Evolutionary conservation across 805 yeast genomes (phyloP), one percentile per base, ranked within the genome.

Genomic region (Schizosaccharomyces cryophilus): DNA sequence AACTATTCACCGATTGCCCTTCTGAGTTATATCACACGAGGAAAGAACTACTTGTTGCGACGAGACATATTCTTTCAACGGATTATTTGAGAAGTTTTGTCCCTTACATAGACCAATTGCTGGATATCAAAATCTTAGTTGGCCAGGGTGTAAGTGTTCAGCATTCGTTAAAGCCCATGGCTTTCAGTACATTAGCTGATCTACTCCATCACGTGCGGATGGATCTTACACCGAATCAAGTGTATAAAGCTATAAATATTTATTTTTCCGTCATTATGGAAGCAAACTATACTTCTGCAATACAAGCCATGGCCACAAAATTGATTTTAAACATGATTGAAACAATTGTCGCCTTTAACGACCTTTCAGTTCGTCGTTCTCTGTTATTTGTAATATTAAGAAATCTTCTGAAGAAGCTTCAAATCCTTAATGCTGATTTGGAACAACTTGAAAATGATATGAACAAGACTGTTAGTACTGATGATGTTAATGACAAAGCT

Each of bases 221-320:
- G 60, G 94, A 89, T 65, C 74, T 93, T 61, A 82, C 85, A 0
- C 80, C 89, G 1, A 81, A 80, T 48, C 96, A 87, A 68, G 84
- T 93, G 9, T 83, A 95, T 83, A 82, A 84, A 62, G 87, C 96
- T 0, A 90, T 94, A 4, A 79, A 77, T 56, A 83, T 86, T 62
- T 93, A 87, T 68, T 84, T 95, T 67, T 78, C 78, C 35, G 82
- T 87, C 65, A 73, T 93, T 64, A 84, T 84, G 66, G 97, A 94
- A 68, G 81, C 80, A 64, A 74, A 89, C 0, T 73, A 94, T 64
- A 93, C 95, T 0, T 77, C 87, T 63, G 85, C 95, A 6, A 95
- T 89, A 45, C 97, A 94, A 70, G 85, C 89, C 11, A 88, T 93
- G 96, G 85, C 96, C 72, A 95, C 96, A 1, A 93, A 89, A 71